These are phyloP conservation scores for Xylaria curta DNA, from an alignment of 495 filamentous ascomycete genomes.

Conservation along the genomic window DNA sequence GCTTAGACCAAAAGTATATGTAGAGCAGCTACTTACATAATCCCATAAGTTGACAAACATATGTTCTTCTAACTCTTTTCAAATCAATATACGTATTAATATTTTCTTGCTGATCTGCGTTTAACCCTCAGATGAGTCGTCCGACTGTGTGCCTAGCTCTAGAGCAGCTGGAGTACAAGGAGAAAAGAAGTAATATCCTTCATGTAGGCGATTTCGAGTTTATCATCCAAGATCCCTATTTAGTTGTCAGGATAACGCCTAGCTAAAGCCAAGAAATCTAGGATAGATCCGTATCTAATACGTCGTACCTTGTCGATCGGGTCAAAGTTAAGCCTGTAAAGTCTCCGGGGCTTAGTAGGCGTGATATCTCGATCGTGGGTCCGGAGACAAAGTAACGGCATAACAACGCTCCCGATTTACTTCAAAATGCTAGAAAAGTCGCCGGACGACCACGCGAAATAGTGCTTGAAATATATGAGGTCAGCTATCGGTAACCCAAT, in stretches of 20 bases:
- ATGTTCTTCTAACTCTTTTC: neutral
- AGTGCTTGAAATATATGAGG: neutral
- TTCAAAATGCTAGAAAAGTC: neutral
- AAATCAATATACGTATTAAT: neutral
- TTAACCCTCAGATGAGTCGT: neutral
- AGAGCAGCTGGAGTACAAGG: neutral
- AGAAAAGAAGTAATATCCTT: neutral
- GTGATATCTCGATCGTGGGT: neutral
- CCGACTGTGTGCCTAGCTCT: neutral
- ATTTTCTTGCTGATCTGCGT: neutral
- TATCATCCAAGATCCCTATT: neutral
- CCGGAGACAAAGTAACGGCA: slow-evolving; percentile 9
- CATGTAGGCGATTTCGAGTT: neutral
- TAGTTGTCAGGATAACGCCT: neutral
- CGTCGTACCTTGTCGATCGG: neutral
- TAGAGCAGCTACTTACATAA: no score
- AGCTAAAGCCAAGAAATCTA: neutral
- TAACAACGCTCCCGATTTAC: neutral
- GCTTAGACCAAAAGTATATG: no score
- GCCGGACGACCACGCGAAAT: neutral
- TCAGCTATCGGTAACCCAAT: neutral
- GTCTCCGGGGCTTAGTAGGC: neutral
- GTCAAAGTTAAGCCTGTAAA: slow-evolving; percentile 8
- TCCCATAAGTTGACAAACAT: no score
- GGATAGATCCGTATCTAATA: neutral